Evolutionary conservation across 495 filamentous ascomycete species (phyloP), one percentile per base, ranked within the genome.

Genomic region (Talaromyces borbonicus): DNA sequence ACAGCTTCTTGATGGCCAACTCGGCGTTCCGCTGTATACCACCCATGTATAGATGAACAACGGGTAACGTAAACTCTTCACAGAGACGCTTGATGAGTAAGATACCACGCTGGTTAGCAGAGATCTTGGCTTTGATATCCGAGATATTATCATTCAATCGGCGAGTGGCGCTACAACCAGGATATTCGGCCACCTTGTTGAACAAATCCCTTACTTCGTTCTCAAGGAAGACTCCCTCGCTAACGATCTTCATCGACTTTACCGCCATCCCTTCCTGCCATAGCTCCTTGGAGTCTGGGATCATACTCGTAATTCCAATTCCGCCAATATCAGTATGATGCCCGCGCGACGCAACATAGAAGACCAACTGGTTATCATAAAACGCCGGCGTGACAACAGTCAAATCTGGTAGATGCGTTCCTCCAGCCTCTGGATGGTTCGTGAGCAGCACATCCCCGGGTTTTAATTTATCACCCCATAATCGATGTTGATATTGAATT

Each of bases 271-370:
- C 92, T 65, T 98, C 92, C 61, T 98, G 90, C 68, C 73, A 96
- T 0, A 98, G 75, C 55, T 96, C 92, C 4, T 83, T 79, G 2
- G 90, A 95, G 50, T 95, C 84, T 0, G 92, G 92, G 1, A 93
- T 90, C 92, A 98, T 98, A 30, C 85, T 92, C 6, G 93, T 93
- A 1, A 93, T 90, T 3, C 95, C 77, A 42, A 97, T 96, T 15
- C 92, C 92, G 9, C 92, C 92, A 52, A 98, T 97, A 59, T 98
- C 92, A 1, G 92, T 93, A 51, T 98, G 92, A 59, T 98, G 92
- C 0, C 92, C 92, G 20, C 92, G 78, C 5, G 88, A 94, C 2
- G 93, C 92, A 5, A 95, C 92, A 56, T 97, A 98, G 65, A 98
- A 98, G 52, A 97, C 77, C 44, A 98, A 95, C 23, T 87, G 79